Conservation (phyloP, 1,284 basidiomycete genomes). For the Hypsizygus ulmarius region DNA sequence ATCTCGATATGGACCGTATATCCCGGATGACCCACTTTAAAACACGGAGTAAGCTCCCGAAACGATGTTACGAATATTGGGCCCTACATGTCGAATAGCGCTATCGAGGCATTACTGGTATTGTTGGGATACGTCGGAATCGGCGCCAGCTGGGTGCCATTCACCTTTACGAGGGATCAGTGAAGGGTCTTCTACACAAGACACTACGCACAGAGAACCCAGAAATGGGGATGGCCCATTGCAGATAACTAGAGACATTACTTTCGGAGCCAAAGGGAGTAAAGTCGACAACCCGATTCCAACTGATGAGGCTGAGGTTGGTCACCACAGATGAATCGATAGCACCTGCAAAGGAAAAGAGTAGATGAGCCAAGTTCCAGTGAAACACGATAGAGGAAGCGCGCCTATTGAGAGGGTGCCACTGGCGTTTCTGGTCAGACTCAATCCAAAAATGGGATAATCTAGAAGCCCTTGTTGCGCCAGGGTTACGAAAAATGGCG, state of each 20-base stretch:
- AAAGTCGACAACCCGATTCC: constrained; percentile 75
- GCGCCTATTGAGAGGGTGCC: constrained; percentile 66
- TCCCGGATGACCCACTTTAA: constrained; percentile 68
- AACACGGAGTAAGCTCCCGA: constrained; percentile 5
- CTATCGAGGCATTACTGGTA: constrained; percentile 59
- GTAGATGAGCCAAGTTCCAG: background rate
- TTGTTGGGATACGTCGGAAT: constrained; percentile 66
- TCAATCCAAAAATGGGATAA: constrained; percentile 73
- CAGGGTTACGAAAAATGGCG: constrained; percentile 62
- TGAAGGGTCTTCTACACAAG: constrained; percentile 2
- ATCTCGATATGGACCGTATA: constrained; percentile 81
- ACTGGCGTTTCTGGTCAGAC: constrained; percentile 52
- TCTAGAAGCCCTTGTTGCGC: constrained; percentile 61
- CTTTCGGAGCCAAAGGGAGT: constrained; percentile 54
- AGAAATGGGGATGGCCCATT: constrained; percentile 73
- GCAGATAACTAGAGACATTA: constrained; percentile 71
- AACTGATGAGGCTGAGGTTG: constrained; percentile 57
- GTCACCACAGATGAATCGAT: constrained; percentile 66
- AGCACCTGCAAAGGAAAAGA: constrained; percentile 47
- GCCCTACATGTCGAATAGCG: constrained; percentile 72
- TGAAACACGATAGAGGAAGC: constrained; percentile 11
- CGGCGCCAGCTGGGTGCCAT: constrained; percentile 54
- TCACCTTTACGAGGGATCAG: constrained; percentile 45
- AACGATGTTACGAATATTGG: constrained; percentile 4
- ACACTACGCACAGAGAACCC: constrained; percentile 50